Conservation (phyloP, 805 yeast species). For the Lipomyces yamanashiensis region DNA sequence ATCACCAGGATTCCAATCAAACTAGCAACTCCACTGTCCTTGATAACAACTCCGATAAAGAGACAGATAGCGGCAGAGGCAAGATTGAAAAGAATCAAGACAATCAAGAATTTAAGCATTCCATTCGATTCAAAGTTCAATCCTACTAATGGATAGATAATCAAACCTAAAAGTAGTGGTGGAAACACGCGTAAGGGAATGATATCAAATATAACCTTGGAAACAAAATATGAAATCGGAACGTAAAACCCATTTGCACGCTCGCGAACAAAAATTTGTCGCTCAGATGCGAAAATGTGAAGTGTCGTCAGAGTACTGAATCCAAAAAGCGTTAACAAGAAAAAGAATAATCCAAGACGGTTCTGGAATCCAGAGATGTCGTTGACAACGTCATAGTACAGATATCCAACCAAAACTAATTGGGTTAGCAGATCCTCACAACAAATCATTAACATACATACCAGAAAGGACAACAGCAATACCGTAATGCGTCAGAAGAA, state of each 20-base stretch:
- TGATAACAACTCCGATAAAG: slow-evolving; percentile 82
- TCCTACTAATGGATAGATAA: slow-evolving; percentile 90
- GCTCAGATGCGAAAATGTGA: slow-evolving; percentile 84
- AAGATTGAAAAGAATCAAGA: slow-evolving; percentile 80
- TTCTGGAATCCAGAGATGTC: slow-evolving; percentile 97
- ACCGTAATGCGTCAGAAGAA: slow-evolving; percentile 82
- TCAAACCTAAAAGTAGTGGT: slow-evolving; percentile 76
- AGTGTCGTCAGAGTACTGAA: slow-evolving; percentile 91
- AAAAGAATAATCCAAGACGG: slow-evolving; percentile 90
- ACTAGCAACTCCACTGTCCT: slow-evolving; percentile 91
- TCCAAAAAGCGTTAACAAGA: slow-evolving; percentile 87
- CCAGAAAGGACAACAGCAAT: slow-evolving; percentile 74
- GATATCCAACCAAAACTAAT: slow-evolving; percentile 73
- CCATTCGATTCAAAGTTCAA: slow-evolving; percentile 63
- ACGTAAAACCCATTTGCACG: slow-evolving; percentile 92
- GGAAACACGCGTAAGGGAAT: slow-evolving; percentile 93
- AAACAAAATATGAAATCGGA: slow-evolving; percentile 80
- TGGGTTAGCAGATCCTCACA: slow-evolving; percentile 1
- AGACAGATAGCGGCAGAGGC: slow-evolving; percentile 84
- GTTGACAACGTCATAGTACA: slow-evolving; percentile 80
- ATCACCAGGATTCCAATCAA: slow-evolving; percentile 82
- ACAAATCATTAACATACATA: background rate
- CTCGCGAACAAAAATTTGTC: slow-evolving; percentile 88
- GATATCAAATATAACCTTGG: slow-evolving; percentile 88
- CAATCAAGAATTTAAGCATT: slow-evolving; percentile 71